phyloP scores from a whole-genome alignment of 1,284 basidiomycete genomes.

The Heterobasidion irregulare region DNA sequence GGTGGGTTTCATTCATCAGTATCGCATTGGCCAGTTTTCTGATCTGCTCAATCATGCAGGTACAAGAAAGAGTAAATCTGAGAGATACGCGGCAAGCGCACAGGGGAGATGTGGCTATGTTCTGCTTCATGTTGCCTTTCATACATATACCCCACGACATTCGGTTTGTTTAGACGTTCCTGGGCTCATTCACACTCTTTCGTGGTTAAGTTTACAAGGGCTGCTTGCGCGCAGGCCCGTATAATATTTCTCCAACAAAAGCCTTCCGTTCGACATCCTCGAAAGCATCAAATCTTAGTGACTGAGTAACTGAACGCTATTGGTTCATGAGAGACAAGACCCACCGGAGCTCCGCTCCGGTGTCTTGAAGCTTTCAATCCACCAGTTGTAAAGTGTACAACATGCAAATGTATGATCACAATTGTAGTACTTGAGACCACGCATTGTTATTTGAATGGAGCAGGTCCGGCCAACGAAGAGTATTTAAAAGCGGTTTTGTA shows the following conservation, averaged over 20 bases:
- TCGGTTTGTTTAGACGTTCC: slow-evolving; percentile 5
- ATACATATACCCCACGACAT: slow-evolving; percentile 12
- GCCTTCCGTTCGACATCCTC: no score
- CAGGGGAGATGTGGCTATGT: not conserved
- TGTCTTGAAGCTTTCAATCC: no score
- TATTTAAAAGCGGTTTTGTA: no score
- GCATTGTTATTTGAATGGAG: no score
- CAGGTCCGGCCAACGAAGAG: no score
- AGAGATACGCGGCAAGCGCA: not conserved
- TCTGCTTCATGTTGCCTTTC: slow-evolving; percentile 7
- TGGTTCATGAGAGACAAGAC: no score
- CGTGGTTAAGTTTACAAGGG: slow-evolving; percentile 1
- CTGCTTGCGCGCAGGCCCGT: not conserved
- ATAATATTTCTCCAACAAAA: not conserved
- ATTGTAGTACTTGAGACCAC: no score
- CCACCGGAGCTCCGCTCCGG: no score
- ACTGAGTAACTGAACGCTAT: no score
- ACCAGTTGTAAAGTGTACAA: no score
- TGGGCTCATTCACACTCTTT: slow-evolving; percentile 5
- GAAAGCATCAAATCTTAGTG: no score
- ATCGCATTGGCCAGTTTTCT: not conserved
- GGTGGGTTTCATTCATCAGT: slow-evolving; percentile 7
- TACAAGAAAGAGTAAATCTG: slow-evolving; percentile 21
- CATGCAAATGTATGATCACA: no score
- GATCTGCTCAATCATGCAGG: slow-evolving; percentile 9